Evolutionary conservation across 257 asterid genomes (phyloP).

Genomic region (Paraleonurus japonicus): DNA sequence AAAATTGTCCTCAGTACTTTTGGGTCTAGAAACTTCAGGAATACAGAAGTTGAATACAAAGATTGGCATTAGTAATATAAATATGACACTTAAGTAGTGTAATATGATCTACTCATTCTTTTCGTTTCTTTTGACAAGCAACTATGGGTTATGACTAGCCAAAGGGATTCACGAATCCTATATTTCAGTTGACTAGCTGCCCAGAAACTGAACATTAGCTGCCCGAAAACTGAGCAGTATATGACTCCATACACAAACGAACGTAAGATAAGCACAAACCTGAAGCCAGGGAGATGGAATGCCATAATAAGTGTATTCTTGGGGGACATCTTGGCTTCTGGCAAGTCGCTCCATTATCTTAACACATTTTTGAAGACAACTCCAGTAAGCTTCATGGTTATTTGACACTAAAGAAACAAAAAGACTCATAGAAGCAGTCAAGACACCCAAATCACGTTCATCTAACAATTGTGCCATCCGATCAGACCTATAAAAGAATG

Average conservation of each 20-base stretch:
- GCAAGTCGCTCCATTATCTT: constrained; percentile 89
- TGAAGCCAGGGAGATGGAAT: constrained; percentile 99
- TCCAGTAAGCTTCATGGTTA: constrained; percentile 95
- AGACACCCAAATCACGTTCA: constrained; percentile 97
- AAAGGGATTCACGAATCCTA: neutral
- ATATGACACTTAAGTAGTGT: constrained; percentile 1
- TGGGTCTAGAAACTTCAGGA: neutral
- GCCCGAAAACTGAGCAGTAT: neutral
- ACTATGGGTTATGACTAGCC: neutral
- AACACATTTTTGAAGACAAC: constrained; percentile 96
- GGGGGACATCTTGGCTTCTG: constrained; percentile 93
- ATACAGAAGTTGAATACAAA: neutral
- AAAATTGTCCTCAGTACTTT: neutral
- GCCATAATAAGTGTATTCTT: constrained; percentile 96
- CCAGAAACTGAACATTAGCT: neutral
- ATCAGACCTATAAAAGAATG: constrained; percentile 72
- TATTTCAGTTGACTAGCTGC: neutral
- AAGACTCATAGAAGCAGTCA: constrained; percentile 98
- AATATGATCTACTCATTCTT: neutral
- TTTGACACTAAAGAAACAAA: constrained; percentile 92
- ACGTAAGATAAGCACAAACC: constrained; percentile 46
- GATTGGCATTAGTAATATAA: neutral
- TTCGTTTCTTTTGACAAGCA: neutral
- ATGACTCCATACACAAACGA: neutral
- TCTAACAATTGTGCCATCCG: constrained; percentile 95